These are phyloP conservation scores for Umbilicus rupestris DNA, from an alignment of 164 flowering plant genomes.

Conservation along the genomic window DNA sequence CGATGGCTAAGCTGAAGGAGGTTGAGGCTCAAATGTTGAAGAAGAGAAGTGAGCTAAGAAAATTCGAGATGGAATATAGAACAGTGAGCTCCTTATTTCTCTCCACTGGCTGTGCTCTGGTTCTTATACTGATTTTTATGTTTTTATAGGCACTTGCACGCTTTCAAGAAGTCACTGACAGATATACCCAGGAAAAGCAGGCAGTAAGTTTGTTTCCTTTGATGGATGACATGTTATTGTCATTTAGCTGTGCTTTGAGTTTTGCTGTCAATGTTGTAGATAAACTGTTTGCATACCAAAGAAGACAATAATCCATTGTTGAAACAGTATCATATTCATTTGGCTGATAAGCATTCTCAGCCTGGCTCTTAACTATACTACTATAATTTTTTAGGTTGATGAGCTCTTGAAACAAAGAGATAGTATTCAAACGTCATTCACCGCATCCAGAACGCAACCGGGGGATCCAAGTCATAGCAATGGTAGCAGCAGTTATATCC, in stretches of 20 bases:
- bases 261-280: not conserved
- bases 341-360: not conserved
- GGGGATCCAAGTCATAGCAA: slow-evolving; percentile 30
- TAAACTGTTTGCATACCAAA: not conserved
- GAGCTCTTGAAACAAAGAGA: slow-evolving; percentile 89
- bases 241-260: not conserved
- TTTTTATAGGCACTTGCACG: slow-evolving; percentile 75
- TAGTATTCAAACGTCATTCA: slow-evolving; percentile 64
- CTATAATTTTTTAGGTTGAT: slow-evolving; percentile 52
- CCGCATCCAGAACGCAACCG: slow-evolving; percentile 27
- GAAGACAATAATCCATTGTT: not conserved
- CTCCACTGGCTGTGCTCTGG: not conserved
- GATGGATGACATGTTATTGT: not conserved
- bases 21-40: slow-evolving; percentile 79
- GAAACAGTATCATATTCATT: not conserved
- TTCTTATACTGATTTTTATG: not conserved
- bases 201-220: slow-evolving; percentile 41
- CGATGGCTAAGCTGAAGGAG: slow-evolving; percentile 69
- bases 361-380: not conserved
- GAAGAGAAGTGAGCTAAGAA: slow-evolving; percentile 89
- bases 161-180: slow-evolving; percentile 83
- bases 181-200: slow-evolving; percentile 87
- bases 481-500: slow-evolving; percentile 44
- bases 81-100: slow-evolving; percentile 31
- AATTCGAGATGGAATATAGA: slow-evolving; percentile 87